Conservation (phyloP, 2,329 filamentous ascomycete genomes). For the Aspergillus sclerotialis region DNA sequence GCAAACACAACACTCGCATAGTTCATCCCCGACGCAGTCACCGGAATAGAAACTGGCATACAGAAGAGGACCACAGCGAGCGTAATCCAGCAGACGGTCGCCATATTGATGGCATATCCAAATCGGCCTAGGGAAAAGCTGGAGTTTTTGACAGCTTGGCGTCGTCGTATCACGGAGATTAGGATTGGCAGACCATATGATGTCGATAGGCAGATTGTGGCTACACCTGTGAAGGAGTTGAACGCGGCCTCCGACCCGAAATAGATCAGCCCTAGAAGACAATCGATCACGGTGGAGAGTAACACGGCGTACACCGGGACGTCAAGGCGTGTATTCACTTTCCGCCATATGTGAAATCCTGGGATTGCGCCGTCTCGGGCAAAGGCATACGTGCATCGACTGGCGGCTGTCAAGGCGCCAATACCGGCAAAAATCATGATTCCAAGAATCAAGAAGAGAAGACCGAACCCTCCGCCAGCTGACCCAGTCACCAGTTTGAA, state of each 20-base stretch:
- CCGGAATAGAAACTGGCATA: constrained; percentile 60
- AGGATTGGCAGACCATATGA: constrained; percentile 72
- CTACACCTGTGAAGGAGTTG: constrained; percentile 72
- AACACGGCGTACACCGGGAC: constrained; percentile 65
- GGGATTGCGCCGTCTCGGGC: constrained; percentile 69
- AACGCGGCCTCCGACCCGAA: constrained; percentile 72
- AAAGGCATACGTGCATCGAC: constrained; percentile 69
- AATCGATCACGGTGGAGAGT: constrained; percentile 62
- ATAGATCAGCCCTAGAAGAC: constrained; percentile 68
- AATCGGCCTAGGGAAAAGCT: constrained; percentile 63
- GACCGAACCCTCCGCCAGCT: constrained; percentile 63
- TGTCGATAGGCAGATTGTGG: constrained; percentile 68
- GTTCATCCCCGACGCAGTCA: constrained; percentile 54
- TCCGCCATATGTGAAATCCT: constrained; percentile 58
- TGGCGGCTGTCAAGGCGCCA: constrained; percentile 66
- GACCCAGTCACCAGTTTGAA: constrained; percentile 72
- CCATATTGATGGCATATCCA: constrained; percentile 60
- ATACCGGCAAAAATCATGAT: constrained; percentile 72
- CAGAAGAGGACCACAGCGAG: constrained; percentile 68
- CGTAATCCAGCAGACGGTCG: constrained; percentile 64
- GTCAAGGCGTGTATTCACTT: constrained; percentile 58
- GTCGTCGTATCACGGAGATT: constrained; percentile 59
- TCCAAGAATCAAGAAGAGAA: constrained; percentile 68
- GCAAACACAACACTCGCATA: constrained; percentile 62
- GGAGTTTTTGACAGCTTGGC: constrained; percentile 59